These are phyloP conservation scores for Ulmus americana DNA, from an alignment of 331 rosid species.

Conservation along the genomic window DNA sequence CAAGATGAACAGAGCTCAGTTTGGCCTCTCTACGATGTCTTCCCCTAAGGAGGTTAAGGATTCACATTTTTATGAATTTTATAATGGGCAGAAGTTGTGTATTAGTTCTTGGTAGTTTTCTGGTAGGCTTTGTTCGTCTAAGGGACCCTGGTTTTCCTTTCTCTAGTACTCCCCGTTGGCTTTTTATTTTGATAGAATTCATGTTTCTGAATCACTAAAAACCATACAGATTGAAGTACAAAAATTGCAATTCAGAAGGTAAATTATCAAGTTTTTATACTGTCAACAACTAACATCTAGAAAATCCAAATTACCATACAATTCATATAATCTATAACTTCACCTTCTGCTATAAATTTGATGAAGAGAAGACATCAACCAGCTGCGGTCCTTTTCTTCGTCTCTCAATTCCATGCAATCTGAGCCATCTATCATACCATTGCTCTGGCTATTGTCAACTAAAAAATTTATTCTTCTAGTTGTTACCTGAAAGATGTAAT, in stretches of 20 bases:
- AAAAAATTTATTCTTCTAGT: constrained; percentile 83
- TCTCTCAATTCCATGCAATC: constrained; percentile 38
- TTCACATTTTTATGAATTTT: no score
- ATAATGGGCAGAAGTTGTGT: no score
- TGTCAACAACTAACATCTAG: neutral
- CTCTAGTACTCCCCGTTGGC: no score
- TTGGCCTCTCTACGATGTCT: no score
- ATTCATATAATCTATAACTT: constrained; percentile 21
- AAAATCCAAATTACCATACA: neutral
- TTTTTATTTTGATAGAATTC: neutral
- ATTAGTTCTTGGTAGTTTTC: no score
- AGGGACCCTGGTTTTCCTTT: no score
- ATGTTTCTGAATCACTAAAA: neutral
- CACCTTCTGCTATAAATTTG: constrained; percentile 95
- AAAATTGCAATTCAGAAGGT: neutral
- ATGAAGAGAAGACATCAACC: constrained; percentile 83
- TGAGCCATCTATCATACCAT: constrained; percentile 34
- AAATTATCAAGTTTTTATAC: neutral
- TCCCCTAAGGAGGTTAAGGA: no score
- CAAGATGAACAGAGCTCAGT: no score
- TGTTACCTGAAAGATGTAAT: constrained; percentile 65
- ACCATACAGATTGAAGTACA: neutral
- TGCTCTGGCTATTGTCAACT: constrained; percentile 54
- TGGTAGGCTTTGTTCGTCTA: no score
- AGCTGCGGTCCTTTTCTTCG: constrained; percentile 74